These are phyloP conservation scores for Canna indica DNA, from an alignment of 176 grass and related monocot species.

Conservation along the genomic window DNA sequence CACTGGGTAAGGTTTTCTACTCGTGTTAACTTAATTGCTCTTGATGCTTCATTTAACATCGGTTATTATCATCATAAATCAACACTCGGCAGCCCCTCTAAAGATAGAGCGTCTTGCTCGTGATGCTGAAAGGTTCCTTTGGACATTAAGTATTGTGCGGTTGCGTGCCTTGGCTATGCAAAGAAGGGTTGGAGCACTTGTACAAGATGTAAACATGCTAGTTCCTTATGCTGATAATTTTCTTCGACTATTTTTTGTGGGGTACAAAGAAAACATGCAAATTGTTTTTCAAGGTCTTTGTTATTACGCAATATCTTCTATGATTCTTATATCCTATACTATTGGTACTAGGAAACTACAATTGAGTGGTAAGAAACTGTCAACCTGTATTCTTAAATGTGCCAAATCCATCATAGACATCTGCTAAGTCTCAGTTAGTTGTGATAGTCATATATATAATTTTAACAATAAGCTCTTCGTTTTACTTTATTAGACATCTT, in stretches of 20 bases:
- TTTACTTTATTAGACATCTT: no score
- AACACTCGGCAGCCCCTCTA: conserved; percentile 65
- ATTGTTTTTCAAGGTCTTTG: no score
- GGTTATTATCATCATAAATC: conserved; percentile 25
- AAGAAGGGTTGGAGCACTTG: conserved; percentile 74
- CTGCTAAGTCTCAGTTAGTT: no score
- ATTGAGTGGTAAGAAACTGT: no score
- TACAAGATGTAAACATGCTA: conserved; percentile 75
- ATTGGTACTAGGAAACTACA: no score
- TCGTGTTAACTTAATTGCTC: conserved; percentile 19
- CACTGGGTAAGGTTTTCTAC: conserved; percentile 62
- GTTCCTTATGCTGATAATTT: conserved; percentile 83
- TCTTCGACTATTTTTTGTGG: conserved; percentile 12
- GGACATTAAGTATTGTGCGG: conserved; percentile 71
- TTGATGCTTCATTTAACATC: conserved; percentile 20
- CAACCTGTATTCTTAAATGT: no score
- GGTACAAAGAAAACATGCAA: neutral
- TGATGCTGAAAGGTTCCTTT: conserved; percentile 89
- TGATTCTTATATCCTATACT: no score
- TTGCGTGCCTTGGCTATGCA: conserved; percentile 64
- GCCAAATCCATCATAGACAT: no score
- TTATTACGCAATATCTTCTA: no score
- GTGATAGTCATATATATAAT: no score
- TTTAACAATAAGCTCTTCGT: no score
- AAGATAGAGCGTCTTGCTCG: conserved; percentile 81